Evolutionary conservation across 2,329 filamentous ascomycete genomes (phyloP), one percentile per base, ranked within the genome.

Genomic region (Fusarium coicis): DNA sequence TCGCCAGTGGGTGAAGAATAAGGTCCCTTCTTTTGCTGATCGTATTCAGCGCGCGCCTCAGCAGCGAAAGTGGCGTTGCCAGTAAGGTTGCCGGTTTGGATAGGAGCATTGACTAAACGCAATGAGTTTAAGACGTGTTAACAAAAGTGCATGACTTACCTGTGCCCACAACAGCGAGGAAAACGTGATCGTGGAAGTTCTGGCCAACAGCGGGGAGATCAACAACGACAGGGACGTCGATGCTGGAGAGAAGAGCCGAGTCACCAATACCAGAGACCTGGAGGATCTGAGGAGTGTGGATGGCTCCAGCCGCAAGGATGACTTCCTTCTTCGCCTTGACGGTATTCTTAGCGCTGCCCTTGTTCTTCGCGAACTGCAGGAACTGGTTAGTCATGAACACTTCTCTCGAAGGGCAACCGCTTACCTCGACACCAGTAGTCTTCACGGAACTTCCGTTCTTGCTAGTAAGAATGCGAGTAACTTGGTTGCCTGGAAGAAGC

Each of bases 191-290:
- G 37, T 85, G 82, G 26, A 85, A 80, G 68, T 86, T 85, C 50
- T 84, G 78, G 6, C 87, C 87, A 2, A 89, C 87, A 1, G 83
- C 85, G 0, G 87, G 85, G 0, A 86, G 79, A 54, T 88, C 82
- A 4, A 83, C 78, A 1, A 87, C 63, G 0, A 84, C 72, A 0
- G 79, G 69, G n/a, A 89, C 85, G 1, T 78, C 78, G 21, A 84
- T 77, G 10, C 70, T 69, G 1, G 78, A 57, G 10, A 89, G 74
- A 3, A 84, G 71, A 6, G 77, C 73, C 18, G 75, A 71, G 10
- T 81, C 78, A 0, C 87, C 87, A 12, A 89, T 82, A 2, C 87
- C 87, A n/a, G 85, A 87, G 5, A 86, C 78, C 70, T 87, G 84
- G 1, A 89, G 80, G 8, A 88, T 76, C 53, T 86, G 82, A 39